Percentiles rank a stretch among this genome's conserved stretches.
These are phyloP conservation scores for Aphanomyces astaci DNA, from an alignment of 352 stramenopile genomes.

Conservation along the genomic window DNA sequence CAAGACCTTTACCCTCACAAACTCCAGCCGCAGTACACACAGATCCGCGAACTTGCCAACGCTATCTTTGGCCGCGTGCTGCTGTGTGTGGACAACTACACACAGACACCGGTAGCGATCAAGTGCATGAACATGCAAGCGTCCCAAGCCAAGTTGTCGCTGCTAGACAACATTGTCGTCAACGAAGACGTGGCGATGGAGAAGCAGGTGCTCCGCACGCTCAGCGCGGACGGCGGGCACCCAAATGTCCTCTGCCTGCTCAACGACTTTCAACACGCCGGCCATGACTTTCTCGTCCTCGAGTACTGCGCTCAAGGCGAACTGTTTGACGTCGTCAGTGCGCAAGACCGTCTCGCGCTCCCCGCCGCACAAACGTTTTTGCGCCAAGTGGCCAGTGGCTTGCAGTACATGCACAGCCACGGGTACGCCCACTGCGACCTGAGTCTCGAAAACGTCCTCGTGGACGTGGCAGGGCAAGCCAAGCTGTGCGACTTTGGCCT, in stretches of 20 bases:
- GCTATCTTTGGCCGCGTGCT: conserved; percentile 16
- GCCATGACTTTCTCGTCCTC: conserved; percentile 43
- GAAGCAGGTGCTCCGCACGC: background rate
- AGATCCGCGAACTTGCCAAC: conserved; percentile 9
- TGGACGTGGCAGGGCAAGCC: conserved; percentile 28
- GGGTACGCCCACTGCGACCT: conserved; percentile 57
- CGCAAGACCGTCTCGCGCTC: conserved; percentile 24
- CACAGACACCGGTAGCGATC: conserved; percentile 2
- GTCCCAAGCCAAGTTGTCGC: background rate
- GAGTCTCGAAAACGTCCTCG: conserved; percentile 59
- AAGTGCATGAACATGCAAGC: conserved; percentile 19
- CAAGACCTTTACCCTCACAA: background rate
- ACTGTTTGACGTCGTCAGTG: conserved; percentile 38
- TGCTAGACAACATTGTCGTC: background rate
- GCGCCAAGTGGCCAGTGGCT: conserved; percentile 36
- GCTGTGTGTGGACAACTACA: conserved; percentile 1
- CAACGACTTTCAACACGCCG: conserved; percentile 3
- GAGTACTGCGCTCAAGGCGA: conserved; percentile 56
- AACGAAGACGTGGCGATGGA: conserved; percentile 14
- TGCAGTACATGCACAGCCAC: conserved; percentile 45
- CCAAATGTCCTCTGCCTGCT: conserved; percentile 16
- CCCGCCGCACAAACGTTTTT: conserved; percentile 35
- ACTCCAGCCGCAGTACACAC: conserved; percentile 5
- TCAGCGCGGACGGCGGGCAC: background rate
- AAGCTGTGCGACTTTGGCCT: conserved; percentile 55